Evolutionary conservation across 768 basidiomycete genomes (phyloP), one percentile per base, ranked within the genome.

Genomic region (Lactarius pseudohatsudake): DNA sequence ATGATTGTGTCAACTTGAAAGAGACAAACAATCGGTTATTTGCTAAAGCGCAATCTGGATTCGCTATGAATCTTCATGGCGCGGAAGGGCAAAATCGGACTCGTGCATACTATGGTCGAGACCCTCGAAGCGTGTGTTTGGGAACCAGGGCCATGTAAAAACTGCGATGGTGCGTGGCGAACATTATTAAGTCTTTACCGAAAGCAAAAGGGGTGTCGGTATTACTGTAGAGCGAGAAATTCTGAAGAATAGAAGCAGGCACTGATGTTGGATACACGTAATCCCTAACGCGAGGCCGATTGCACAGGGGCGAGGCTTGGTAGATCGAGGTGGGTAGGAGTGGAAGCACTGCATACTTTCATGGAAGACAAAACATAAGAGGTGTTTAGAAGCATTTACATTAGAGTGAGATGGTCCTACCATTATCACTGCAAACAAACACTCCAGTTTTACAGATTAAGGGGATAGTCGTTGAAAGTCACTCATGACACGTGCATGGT

Each of bases 11-110:
- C 57, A 13, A 3, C 36, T 38, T 40, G 38, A 63, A 22, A 32
- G 22, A 36, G 40, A 30, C 22, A 56, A 36, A 32, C 53, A 40
- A 34, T 54, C 57, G 62, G n/a, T 45, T 64, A 64, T 67, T 53
- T 67, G 61, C 22, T 43, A 67, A 67, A 67, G 47, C 47, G 60
- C 59, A 54, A 62, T 40, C 67, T 32, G 32, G 32, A 32, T 32
- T 7, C 32, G 22, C 53, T 62, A 57, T 36, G 53, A 50, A 58
- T 22, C 65, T 59, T 57, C 62, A 66, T 63, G 54, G 32, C 32
- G 28, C 61, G 61, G 55, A 22, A 20, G 58, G 70, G 70, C 62
- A 64, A 66, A 70, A 65, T 69, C 68, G 70, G 68, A 61, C 26
- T 30, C 58, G 64, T 64, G 30, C 65, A 62, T 26, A 53, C 50